Evolutionary conservation across 345 rosid species (phyloP).

Genomic region (Zanthoxylum bungeanum): DNA sequence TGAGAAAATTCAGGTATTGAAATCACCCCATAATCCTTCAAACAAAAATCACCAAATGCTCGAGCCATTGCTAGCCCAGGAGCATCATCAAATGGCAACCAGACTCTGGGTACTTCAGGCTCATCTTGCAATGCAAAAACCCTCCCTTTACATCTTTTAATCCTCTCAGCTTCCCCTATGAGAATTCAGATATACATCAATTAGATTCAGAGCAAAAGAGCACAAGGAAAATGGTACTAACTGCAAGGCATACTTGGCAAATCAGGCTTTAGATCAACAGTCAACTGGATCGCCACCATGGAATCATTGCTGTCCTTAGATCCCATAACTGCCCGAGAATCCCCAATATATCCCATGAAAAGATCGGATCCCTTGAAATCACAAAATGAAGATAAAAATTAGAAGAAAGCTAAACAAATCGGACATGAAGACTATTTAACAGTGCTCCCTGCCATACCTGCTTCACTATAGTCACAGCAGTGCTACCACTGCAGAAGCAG

Average conservation of each 20-base stretch:
- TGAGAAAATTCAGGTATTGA: conserved; percentile 93
- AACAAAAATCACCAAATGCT: conserved; percentile 98
- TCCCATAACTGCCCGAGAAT: conserved; percentile 97
- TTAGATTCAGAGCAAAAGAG: conserved; percentile 3
- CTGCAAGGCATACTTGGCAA: conserved; percentile 71
- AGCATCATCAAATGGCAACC: conserved; percentile 99
- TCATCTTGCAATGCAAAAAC: conserved; percentile 98
- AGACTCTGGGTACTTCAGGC: conserved; percentile 96
- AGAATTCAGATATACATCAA: conserved; percentile 15
- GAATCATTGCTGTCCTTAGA: conserved; percentile 73
- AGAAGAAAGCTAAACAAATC: conserved; percentile 11
- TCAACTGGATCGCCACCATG: conserved; percentile 84
- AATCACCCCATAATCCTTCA: conserved; percentile 97
- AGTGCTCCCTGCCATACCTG: conserved; percentile 50
- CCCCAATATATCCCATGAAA: conserved; percentile 95
- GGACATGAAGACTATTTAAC: conserved; percentile 1
- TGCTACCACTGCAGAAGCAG: conserved; percentile 99
- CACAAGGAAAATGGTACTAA: background rate
- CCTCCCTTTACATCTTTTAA: conserved; percentile 91
- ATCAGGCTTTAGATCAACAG: conserved; percentile 98
- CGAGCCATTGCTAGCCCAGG: conserved; percentile 99
- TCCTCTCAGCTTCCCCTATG: conserved; percentile 95
- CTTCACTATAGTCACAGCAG: conserved; percentile 83
- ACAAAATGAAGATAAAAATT: conserved; percentile 13
- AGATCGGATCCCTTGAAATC: conserved; percentile 77